Percentiles rank a stretch among this genome's conserved stretches.
phyloP scores from a whole-genome alignment of 768 basidiomycete species.

The Kwoniella heveanensis region DNA sequence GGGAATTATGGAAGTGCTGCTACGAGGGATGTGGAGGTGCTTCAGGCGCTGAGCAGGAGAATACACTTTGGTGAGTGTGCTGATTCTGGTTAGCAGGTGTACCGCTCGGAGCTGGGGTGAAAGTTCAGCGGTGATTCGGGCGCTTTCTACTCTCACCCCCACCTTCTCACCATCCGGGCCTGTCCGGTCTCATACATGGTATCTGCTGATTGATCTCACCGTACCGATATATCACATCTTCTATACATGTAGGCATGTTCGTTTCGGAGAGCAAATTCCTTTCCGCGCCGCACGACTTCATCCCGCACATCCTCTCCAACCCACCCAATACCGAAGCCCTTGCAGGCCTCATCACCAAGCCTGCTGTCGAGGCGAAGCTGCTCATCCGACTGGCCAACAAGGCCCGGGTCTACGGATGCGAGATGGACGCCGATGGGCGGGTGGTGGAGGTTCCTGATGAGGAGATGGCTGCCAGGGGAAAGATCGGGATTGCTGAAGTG shows the following conservation, averaged over 20 bases:
- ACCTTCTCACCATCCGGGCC: too few species aligned
- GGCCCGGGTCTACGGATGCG: conserved; percentile 72
- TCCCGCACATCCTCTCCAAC: conserved; percentile 78
- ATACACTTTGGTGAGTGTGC: conserved; percentile 99
- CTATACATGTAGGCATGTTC: conserved; percentile 94
- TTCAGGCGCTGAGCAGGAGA: conserved; percentile 97
- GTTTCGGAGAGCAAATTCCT: conserved; percentile 97
- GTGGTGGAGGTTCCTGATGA: conserved; percentile 47
- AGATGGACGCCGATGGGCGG: conserved; percentile 62
- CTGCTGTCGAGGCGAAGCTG: conserved; percentile 85
- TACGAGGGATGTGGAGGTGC: conserved; percentile 88
- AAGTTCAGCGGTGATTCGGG: too few species aligned
- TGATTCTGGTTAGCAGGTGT: too few species aligned
- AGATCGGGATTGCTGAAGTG: conserved; percentile 91
- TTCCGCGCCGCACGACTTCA: conserved; percentile 79
- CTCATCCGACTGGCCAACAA: conserved; percentile 84
- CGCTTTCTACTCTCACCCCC: too few species aligned
- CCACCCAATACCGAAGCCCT: conserved; percentile 73
- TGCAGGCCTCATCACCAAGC: conserved; percentile 90
- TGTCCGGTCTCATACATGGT: too few species aligned
- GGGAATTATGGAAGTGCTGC: conserved; percentile 97
- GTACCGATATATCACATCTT: too few species aligned
- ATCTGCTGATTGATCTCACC: too few species aligned
- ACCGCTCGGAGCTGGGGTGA: too few species aligned
- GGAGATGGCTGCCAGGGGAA: conserved; percentile 56